Evolutionary conservation across 495 filamentous ascomycete genomes (phyloP), one percentile per base, ranked within the genome.

Genomic region (Lasiosphaeria hispida): DNA sequence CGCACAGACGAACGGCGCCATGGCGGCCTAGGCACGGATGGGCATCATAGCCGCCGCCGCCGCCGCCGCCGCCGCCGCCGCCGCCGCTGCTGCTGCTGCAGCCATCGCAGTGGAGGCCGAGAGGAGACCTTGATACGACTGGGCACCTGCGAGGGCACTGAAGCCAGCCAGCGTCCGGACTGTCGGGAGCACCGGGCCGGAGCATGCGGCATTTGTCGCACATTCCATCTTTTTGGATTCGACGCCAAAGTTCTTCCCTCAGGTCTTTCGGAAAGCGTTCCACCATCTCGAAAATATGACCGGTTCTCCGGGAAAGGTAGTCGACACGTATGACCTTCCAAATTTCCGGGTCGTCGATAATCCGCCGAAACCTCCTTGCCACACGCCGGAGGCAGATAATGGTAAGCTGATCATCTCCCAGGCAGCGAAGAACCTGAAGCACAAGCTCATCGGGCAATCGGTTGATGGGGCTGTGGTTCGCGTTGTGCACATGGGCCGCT

Each of bases 1-100:
- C 63, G 53, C 63, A 65, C 40, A 65, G 34, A 39, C 48, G 55
- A 40, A 65, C 63, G 15, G 59, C 35, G 34, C 63, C 63, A 48
- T 60, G 42, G 18, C 38, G 59, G 53, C 48, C 63, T 54, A 62
- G 40, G 54, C 63, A 65, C 47, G 38, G 51, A 38, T 51, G 48
- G 48, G n/a, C 17, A 39, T 40, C 44, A 6, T 57, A 11, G 6
- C 48, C 10, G 48, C 8, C 39, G 23, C n/a, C n/a, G 48, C 52
- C 42, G 51, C 51, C 42, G 51, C 51, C 50, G 48, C 44, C 41
- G 38, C 59, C 17, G 48, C 63, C n/a, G n/a, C n/a, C n/a, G n/a
- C n/a, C n/a, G 6, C 48, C 10, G 48, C 8, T 33, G 23, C n/a
- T n/a, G 48, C 52, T 54, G 51, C 51, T 54, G 51, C 51, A 54